Base-by-base conservation (phyloP, 257 asterid genomes). In the Scutellaria galericulata region DNA sequence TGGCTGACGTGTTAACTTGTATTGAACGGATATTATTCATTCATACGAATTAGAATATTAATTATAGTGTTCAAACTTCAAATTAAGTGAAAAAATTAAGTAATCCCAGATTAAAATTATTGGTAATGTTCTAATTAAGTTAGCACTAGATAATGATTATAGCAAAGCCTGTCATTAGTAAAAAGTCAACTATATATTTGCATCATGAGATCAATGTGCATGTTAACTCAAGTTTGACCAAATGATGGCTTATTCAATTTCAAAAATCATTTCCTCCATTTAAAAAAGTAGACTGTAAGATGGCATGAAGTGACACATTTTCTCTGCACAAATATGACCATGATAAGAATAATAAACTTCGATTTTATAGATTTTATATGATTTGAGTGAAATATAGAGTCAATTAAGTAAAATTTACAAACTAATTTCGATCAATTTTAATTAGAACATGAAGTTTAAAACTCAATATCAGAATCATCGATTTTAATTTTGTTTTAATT, bases 151-250 rank as follows among this genome's bases (percentile, higher is more conserved):
- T 27, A 48, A 55, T 56, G 54, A 74, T 45, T 47, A 71, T 59
- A 46, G 7, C 46, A 13, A 57, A 64, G n/a, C 70, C 9, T 48
- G 53, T 15, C 40, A 53, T n/a, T 0, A 1, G 0, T 7, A 66
- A 20, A 68, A 40, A 59, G 75, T 75, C 64, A 54, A 79, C 59
- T 57, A 45, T 52, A 10, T 52, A 47, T 31, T 64, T 52, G 7
- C 64, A 24, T 63, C 56, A 72, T 73, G 70, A 65, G 5, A 31
- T 31, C 4, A 50, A 51, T 69, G 71, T 61, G 77, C 75, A 58
- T 63, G 66, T 67, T 46, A 64, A 73, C 27, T 62, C 72, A 57
- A 55, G 44, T 74, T 81, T 78, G 83, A 78, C 81, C 74, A 66
- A 75, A 69, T 77, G 77, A 80, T 76, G 74, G 72, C 61, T 47